phyloP scores from a whole-genome alignment of 352 stramenopile species.

The Saprolegnia parasitica region DNA sequence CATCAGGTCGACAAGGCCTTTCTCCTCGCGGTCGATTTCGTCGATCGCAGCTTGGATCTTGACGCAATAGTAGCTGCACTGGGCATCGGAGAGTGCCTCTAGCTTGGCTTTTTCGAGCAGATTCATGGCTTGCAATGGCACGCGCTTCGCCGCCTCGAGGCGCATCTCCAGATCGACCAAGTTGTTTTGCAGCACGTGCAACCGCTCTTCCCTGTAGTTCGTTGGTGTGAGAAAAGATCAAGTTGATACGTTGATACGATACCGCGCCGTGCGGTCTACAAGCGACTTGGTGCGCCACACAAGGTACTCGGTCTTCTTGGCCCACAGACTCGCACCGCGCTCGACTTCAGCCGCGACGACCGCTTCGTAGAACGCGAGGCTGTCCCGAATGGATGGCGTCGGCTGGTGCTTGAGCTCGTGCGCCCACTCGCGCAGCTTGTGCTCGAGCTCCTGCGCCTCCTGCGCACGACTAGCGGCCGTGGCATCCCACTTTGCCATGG shows the following conservation, averaged over 20 bases:
- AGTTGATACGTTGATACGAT: not conserved
- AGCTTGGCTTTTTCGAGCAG: constrained; percentile 46
- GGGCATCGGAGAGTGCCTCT: constrained; percentile 32
- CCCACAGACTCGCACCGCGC: constrained; percentile 15
- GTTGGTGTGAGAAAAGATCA: not conserved
- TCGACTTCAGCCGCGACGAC: constrained; percentile 5
- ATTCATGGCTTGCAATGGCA: constrained; percentile 54
- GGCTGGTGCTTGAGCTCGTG: not conserved
- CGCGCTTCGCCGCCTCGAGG: constrained; percentile 40
- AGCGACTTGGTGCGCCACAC: constrained; percentile 26
- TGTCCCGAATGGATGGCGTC: not conserved
- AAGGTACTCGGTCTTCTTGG: constrained; percentile 25
- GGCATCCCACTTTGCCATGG: constrained; percentile 21
- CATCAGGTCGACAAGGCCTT: constrained; percentile 42
- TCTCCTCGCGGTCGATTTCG: constrained; percentile 36
- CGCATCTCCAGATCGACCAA: constrained; percentile 38
- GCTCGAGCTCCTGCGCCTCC: not conserved
- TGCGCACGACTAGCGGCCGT: not conserved
- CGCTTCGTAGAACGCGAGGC: constrained; percentile 7
- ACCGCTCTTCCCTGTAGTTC: constrained; percentile 26
- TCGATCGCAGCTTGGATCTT: constrained; percentile 33
- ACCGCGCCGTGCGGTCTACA: constrained; percentile 18
- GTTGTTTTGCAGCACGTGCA: constrained; percentile 45
- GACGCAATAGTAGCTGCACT: constrained; percentile 28
- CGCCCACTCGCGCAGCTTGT: constrained; percentile 4